Percentiles rank a stretch among this genome's conserved stretches.
phyloP scores from a whole-genome alignment of 2,329 filamentous ascomycete species.

The Fusarium sp. region DNA sequence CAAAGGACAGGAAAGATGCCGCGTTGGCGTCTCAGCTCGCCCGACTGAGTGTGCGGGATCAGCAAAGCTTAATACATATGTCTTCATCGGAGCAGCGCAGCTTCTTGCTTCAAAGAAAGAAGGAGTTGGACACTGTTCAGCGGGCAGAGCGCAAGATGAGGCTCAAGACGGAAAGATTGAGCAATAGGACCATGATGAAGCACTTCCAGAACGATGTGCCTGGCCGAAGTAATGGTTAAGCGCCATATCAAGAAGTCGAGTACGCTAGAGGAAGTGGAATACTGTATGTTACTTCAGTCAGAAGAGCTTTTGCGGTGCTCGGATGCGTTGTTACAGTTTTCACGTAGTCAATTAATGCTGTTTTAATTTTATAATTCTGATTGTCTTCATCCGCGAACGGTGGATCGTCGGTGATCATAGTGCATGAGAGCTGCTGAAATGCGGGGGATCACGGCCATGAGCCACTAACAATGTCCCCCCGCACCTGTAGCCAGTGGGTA shows the following conservation, averaged over 20 bases:
- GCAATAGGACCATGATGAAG: constrained; percentile 33
- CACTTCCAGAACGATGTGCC: constrained; percentile 23
- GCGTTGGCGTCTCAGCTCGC: constrained; percentile 28
- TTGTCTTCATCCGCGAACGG: background rate
- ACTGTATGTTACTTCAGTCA: too few species aligned
- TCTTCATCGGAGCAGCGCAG: constrained; percentile 29
- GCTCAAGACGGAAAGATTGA: constrained; percentile 19
- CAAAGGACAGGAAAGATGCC: constrained; percentile 8
- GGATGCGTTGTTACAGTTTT: too few species aligned
- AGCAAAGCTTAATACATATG: constrained; percentile 38
- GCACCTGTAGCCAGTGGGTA: background rate
- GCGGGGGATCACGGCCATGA: background rate
- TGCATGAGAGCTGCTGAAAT: background rate
- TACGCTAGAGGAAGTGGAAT: too few species aligned
- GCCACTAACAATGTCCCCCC: background rate
- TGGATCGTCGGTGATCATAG: background rate
- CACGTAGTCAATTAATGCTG: background rate
- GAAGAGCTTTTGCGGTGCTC: too few species aligned
- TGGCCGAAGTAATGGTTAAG: constrained; percentile 11
- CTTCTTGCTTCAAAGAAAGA: constrained; percentile 24
- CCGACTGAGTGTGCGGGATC: constrained; percentile 23
- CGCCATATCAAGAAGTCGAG: background rate
- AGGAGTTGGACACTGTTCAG: constrained; percentile 18
- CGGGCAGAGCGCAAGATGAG: constrained; percentile 18
- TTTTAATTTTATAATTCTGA: background rate